phyloP scores from a whole-genome alignment of 2,329 filamentous ascomycete species.

The Fusarium circinatum region DNA sequence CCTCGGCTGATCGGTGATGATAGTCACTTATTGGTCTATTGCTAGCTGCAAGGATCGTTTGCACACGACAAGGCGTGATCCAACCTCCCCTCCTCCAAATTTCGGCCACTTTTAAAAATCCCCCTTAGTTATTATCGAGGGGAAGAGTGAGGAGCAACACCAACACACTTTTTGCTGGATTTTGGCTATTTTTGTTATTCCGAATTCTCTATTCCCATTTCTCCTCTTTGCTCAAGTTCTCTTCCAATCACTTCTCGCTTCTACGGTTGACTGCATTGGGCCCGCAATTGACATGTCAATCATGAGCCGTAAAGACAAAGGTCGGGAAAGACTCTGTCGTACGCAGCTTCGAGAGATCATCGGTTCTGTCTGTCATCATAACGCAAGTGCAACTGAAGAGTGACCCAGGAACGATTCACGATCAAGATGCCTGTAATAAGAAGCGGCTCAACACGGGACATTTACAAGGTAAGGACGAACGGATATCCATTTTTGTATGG shows the following conservation, averaged over 20 bases:
- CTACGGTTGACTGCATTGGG: slow-evolving; percentile 35
- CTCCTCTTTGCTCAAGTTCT: not conserved
- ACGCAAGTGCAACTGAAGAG: slow-evolving; percentile 26
- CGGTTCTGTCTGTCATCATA: slow-evolving; percentile 5
- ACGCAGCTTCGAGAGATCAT: slow-evolving; percentile 20
- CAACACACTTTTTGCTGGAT: not conserved
- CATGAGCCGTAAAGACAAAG: slow-evolving; percentile 35
- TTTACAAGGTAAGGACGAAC: slow-evolving; percentile 21
- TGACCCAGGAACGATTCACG: slow-evolving; percentile 4
- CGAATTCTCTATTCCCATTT: not conserved
- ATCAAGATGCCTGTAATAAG: slow-evolving; percentile 19
- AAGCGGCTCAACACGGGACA: slow-evolving; percentile 7
- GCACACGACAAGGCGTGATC: slow-evolving; percentile 35
- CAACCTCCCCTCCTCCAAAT: slow-evolving; percentile 24
- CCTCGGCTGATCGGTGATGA: slow-evolving; percentile 17
- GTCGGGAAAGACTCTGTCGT: slow-evolving; percentile 31
- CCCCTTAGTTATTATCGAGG: not conserved
- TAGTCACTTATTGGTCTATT: not conserved
- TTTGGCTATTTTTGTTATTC: slow-evolving; percentile 5
- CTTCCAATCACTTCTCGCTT: slow-evolving; percentile 23
- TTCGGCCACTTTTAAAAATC: slow-evolving; percentile 8
- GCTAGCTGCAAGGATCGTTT: slow-evolving; percentile 26
- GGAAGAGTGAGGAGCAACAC: slow-evolving; percentile 6
- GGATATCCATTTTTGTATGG: not conserved
- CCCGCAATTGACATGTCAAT: slow-evolving; percentile 38